phyloP scores from a whole-genome alignment of 371 early-diverging fungal species.

The Mucor lusitanicus region DNA sequence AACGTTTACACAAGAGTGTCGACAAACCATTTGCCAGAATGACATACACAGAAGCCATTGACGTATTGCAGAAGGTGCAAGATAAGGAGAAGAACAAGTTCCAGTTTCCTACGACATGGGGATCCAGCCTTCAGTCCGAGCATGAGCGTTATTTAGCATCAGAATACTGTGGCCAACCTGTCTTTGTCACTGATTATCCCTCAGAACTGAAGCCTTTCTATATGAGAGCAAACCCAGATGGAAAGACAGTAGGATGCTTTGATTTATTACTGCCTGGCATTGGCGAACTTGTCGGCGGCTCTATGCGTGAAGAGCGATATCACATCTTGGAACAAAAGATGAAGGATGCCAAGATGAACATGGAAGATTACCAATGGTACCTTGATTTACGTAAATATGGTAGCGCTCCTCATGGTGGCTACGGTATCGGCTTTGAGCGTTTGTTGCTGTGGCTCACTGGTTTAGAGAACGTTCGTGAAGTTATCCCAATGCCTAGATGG shows the following conservation, averaged over 20 bases:
- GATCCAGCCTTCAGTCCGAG: slow-evolving; percentile 79
- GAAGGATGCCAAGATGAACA: slow-evolving; percentile 54
- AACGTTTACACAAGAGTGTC: slow-evolving; percentile 38
- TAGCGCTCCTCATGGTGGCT: slow-evolving; percentile 89
- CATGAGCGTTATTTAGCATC: slow-evolving; percentile 87
- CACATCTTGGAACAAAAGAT: slow-evolving; percentile 61
- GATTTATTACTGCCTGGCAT: slow-evolving; percentile 89
- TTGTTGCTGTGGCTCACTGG: slow-evolving; percentile 81
- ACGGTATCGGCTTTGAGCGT: slow-evolving; percentile 92
- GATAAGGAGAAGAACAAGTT: slow-evolving; percentile 42
- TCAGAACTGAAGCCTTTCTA: slow-evolving; percentile 86
- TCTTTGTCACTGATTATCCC: slow-evolving; percentile 94
- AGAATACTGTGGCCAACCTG: slow-evolving; percentile 68
- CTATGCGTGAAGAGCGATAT: slow-evolving; percentile 79
- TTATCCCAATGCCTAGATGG: slow-evolving; percentile 79
- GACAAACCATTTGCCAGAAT: slow-evolving; percentile 70
- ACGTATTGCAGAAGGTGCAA: slow-evolving; percentile 58
- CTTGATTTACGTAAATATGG: slow-evolving; percentile 85
- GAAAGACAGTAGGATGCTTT: slow-evolving; percentile 80
- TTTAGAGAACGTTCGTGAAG: slow-evolving; percentile 81
- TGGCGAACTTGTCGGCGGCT: slow-evolving; percentile 91
- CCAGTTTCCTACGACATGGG: slow-evolving; percentile 76
- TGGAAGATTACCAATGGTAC: slow-evolving; percentile 85
- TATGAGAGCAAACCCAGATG: slow-evolving; percentile 73
- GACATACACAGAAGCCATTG: slow-evolving; percentile 84